A percentile compares a stretch with the other conserved stretches of the same genome.
These are phyloP conservation scores for Coccomyxa subellipsoidea DNA, from an alignment of 163 green algal species.

Conservation along the genomic window DNA sequence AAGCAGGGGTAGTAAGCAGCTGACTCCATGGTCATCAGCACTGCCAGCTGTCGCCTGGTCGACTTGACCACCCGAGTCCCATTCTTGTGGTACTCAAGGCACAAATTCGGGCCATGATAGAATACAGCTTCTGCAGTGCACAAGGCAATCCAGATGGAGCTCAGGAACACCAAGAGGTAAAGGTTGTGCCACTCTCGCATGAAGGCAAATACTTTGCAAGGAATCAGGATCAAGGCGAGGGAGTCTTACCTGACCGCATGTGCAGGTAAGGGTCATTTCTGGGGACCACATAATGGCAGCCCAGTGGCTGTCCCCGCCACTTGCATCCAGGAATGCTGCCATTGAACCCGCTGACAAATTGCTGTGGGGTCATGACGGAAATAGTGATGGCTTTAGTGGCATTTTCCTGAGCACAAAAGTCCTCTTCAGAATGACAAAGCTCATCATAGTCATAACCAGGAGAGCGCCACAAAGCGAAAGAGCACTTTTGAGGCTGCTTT, in stretches of 20 bases:
- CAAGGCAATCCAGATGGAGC: background rate
- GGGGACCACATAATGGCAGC: constrained; percentile 3
- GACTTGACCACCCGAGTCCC: background rate
- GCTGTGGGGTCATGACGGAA: background rate
- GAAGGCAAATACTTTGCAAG: no score
- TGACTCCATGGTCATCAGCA: background rate
- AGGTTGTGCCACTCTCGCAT: no score
- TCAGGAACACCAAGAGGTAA: background rate
- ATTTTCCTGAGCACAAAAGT: background rate
- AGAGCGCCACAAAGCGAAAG: no score
- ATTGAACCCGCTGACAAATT: background rate
- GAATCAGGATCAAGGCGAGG: no score
- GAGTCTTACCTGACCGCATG: background rate
- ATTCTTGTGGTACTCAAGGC: background rate
- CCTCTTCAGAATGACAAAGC: background rate
- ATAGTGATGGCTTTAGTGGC: background rate
- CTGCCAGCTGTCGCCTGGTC: background rate
- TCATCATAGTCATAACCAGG: no score
- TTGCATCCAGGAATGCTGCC: background rate
- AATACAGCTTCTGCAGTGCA: background rate
- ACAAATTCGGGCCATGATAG: background rate
- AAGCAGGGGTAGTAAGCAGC: constrained; percentile 2
- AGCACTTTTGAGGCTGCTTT: no score
- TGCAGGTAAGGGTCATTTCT: background rate
- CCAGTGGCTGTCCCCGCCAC: background rate